Evolutionary conservation across 176 grass and related monocot species (phyloP), one percentile per base, ranked within the genome.

Genomic region (Oryza officinalis): DNA sequence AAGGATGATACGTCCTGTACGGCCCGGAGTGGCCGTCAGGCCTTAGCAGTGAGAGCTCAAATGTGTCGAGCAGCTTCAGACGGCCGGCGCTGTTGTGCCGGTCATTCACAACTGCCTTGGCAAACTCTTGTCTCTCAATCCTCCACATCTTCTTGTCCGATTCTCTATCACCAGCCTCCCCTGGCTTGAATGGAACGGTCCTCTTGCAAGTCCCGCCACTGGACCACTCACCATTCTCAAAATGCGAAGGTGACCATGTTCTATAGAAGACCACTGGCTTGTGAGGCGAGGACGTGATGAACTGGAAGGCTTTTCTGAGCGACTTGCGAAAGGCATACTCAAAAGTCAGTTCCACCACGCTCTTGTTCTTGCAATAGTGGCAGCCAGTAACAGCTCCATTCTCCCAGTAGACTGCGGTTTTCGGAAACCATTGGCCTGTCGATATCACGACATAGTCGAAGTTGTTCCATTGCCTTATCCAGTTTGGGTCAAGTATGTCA

Each of bases 401-500:
- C 83, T 99, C 93, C 83, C 84, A 69, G 83, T 94, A 99, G 33
- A 96, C 71, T 32, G 96, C 89, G 3, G 86, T 80, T 76, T 99
- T 99, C 72, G 92, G 77, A 61, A 96, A 99, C 93, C 96, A 99
- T 38, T 94, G 96, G 5, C 96, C 93, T 2, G 86, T 91, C 0
- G 96, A 99, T 54, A 96, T 96, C 27, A 99, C 67, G 0, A 94
- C 73, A 6, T 99, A 92, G 71, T 96, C 93, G 23, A 99, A 99
- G 54, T 28, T 92, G 41, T 74, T 57, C 76, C 94, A 99, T 11
- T 84, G 81, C 31, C 57, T 77, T 0, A 88, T 87, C 96, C 96
- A 99, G 13, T 81, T 89, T 69, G 59, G 41, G 46, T 96, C 96
- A 2, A 99, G 83, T 2, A 66, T 75, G 23, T 94, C 93, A 13